These are phyloP conservation scores for Colletotrichum sidae DNA, from an alignment of 2,329 filamentous ascomycete genomes.

Conservation along the genomic window DNA sequence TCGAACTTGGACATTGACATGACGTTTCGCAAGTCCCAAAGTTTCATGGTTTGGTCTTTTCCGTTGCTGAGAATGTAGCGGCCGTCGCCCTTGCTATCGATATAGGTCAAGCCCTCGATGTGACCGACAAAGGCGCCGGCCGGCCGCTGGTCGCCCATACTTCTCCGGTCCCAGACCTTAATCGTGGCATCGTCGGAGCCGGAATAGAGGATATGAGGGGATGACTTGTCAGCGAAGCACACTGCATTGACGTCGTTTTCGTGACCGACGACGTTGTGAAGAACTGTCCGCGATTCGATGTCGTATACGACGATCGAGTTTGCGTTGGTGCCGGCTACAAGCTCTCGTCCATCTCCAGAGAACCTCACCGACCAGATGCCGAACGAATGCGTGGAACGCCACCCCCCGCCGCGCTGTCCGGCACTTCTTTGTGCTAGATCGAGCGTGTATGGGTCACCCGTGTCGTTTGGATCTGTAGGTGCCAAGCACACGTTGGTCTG, in stretches of 20 bases:
- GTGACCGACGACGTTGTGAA: constrained; percentile 83
- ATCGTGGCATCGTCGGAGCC: constrained; percentile 94
- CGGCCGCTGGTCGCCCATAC: constrained; percentile 84
- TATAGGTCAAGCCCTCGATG: constrained; percentile 74
- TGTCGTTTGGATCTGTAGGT: constrained; percentile 85
- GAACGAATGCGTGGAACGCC: constrained; percentile 54
- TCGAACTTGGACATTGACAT: constrained; percentile 77
- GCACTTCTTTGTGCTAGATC: constrained; percentile 70
- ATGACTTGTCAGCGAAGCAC: constrained; percentile 89
- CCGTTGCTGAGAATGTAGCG: constrained; percentile 91
- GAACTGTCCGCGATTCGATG: constrained; percentile 80
- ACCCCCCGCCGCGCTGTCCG: constrained; percentile 35
- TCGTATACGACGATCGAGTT: constrained; percentile 90
- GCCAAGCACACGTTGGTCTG: constrained; percentile 86
- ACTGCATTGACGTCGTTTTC: constrained; percentile 94
- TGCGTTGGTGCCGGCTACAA: constrained; percentile 88
- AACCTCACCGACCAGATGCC: constrained; percentile 93
- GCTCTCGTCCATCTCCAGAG: constrained; percentile 88
- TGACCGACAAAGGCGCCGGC: constrained; percentile 76
- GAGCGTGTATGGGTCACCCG: constrained; percentile 82
- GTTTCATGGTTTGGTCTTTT: constrained; percentile 97
- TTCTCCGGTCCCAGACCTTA: constrained; percentile 96
- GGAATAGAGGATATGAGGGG: constrained; percentile 94
- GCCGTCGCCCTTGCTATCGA: constrained; percentile 77
- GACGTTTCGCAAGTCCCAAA: constrained; percentile 95